phyloP scores from a whole-genome alignment of 2,329 filamentous ascomycete genomes.

The Diplodia scrobiculata region DNA sequence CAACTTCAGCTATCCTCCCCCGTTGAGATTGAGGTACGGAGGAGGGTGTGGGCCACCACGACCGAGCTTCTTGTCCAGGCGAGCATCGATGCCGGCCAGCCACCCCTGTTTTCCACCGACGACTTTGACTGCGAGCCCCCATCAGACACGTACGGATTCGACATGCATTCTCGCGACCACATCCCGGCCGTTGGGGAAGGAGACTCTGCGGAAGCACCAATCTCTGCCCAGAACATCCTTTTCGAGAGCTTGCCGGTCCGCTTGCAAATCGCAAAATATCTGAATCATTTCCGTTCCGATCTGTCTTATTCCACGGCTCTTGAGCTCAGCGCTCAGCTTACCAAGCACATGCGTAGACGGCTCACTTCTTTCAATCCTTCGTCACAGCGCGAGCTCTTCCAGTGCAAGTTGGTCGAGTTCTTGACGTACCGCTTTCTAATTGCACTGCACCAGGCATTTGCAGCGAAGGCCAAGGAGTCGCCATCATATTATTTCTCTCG shows the following conservation, averaged over 20 bases:
- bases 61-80: conserved; percentile 46
- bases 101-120: conserved; percentile 36
- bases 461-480: conserved; percentile 47
- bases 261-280: conserved; percentile 32
- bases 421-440: conserved; percentile 59
- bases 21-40: conserved; percentile 48
- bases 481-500: conserved; percentile 56
- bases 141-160: conserved; percentile 33
- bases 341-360: conserved; percentile 34
- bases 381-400: conserved; percentile 40
- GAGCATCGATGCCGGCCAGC: conserved; percentile 34
- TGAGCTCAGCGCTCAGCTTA: conserved; percentile 37
- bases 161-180: conserved; percentile 31
- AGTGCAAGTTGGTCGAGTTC: conserved; percentile 56
- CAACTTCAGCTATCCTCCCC: conserved; percentile 41
- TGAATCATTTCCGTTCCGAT: conserved; percentile 41
- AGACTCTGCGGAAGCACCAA: conserved; percentile 30
- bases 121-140: conserved; percentile 41
- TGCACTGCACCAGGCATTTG: conserved; percentile 57
- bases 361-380: conserved; percentile 17
- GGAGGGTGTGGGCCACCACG: conserved; percentile 51
- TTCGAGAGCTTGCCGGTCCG: conserved; percentile 32
- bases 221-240: conserved; percentile 35
- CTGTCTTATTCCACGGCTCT: conserved; percentile 40
- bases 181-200: neutral